Percentiles rank a stretch among this genome's conserved stretches.
These are phyloP conservation scores for Debaryomycetaceae sp. DNA, from an alignment of 1,139 yeast species.

Conservation along the genomic window DNA sequence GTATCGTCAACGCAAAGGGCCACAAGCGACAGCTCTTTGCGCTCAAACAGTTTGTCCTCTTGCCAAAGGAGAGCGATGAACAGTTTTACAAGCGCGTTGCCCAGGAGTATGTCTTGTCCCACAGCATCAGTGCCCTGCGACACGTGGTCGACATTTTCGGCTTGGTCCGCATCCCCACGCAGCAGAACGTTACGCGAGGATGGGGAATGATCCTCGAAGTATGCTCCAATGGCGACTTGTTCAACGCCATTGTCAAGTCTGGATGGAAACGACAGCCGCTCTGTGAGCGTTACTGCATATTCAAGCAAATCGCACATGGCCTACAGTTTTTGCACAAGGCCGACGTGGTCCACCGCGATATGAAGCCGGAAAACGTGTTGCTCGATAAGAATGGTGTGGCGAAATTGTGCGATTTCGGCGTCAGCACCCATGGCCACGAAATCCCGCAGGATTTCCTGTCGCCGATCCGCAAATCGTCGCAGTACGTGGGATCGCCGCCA, in stretches of 20 bases:
- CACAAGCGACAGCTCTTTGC: conserved; percentile 40
- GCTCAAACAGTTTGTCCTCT: conserved; percentile 53
- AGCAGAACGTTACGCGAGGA: conserved; percentile 45
- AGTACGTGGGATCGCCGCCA: conserved; percentile 70
- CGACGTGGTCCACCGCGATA: conserved; percentile 53
- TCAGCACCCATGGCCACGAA: conserved; percentile 52
- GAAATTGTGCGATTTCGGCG: conserved; percentile 70
- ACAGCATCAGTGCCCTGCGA: conserved; percentile 35
- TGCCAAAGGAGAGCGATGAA: conserved; percentile 49
- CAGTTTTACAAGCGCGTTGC: conserved; percentile 57
- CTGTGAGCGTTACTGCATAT: conserved; percentile 47
- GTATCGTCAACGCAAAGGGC: conserved; percentile 31
- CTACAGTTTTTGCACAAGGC: conserved; percentile 42
- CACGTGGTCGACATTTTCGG: conserved; percentile 52
- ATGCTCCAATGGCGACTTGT: conserved; percentile 48
- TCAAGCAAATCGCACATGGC: conserved; percentile 49
- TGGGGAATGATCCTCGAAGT: conserved; percentile 71
- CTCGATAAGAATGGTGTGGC: conserved; percentile 47
- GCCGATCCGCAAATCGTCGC: conserved; percentile 31
- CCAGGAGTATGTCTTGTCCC: conserved; percentile 54
- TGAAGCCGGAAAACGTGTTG: conserved; percentile 57
- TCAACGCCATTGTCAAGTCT: conserved; percentile 30
- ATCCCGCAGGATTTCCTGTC: conserved; percentile 42
- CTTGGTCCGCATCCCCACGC: conserved; percentile 47
- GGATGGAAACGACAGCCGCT: conserved; percentile 38